Evolutionary conservation across 495 filamentous ascomycete genomes (phyloP), one percentile per base, ranked within the genome.

Genomic region (Trichoderma parareesei): DNA sequence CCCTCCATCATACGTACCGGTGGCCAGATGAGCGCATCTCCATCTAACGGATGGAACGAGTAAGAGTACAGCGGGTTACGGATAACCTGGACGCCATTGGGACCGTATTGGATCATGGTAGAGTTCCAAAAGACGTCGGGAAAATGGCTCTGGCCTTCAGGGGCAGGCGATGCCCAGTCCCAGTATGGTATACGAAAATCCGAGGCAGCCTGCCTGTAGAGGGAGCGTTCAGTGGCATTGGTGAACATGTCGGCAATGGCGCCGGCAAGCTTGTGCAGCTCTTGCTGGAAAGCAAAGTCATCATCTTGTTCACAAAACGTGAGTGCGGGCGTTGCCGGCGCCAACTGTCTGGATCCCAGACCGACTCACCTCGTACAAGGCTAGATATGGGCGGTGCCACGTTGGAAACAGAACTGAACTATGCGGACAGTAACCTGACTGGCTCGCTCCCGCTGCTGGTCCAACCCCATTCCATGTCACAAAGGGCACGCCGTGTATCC

Each of bases 381-480:
- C 81, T 64, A 90, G 77, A 72, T 90, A 91, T 16, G 87, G 84
- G 49, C 88, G 77, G 75, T 91, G 88, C 88, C 88, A 91, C 20
- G 86, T 81, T 44, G 82, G 80, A 68, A 90, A 90, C 41, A 90
- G 75, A 59, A 85, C 81, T 9, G 84, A 88, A 11, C 77, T 75
- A 73, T 90, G 88, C 16, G 79, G 76, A 67, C 88, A 91, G 68
- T 89, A 90, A 5, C 87, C 88, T 44, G 74, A 76, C 40, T 72
- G 66, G 65, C 79, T 73, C 48, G 76, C 78, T 6, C 78, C 79
- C 5, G 76, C 69, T 33, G 72, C 75, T 38, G 81, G 73, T 11
- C 73, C 60, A n/a, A 87, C 87, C 42, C 77, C 79, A 64, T 82
- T 80, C 81, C 82, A 90, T 11, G 80, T 73, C 33, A 76, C 69